Evolutionary conservation across 1,284 basidiomycete genomes (phyloP).

Genomic region (Inonotus obliquus): DNA sequence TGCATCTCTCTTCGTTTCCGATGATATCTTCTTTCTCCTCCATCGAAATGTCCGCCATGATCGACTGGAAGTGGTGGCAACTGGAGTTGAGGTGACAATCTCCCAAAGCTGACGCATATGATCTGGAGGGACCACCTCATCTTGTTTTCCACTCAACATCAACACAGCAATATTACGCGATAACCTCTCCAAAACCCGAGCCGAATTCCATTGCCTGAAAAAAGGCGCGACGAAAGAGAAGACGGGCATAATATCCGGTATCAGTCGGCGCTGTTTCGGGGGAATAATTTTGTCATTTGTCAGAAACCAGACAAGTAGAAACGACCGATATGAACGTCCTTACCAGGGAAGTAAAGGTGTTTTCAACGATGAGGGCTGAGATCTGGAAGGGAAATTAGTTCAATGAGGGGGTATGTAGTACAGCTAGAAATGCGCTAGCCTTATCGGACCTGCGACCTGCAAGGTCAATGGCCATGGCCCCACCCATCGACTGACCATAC

Average conservation of each 20-base stretch:
- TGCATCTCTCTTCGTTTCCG: background rate
- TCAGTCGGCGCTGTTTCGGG: slow-evolving; percentile 29
- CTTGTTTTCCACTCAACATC: slow-evolving; percentile 24
- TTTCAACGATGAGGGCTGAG: slow-evolving; percentile 44
- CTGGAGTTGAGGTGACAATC: slow-evolving; percentile 14
- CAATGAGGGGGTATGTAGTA: background rate
- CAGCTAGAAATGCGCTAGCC: slow-evolving; percentile 6
- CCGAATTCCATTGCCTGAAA: slow-evolving; percentile 44
- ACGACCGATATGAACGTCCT: background rate
- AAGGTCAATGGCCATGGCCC: slow-evolving; percentile 50
- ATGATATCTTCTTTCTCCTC: background rate
- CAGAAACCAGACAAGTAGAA: no score
- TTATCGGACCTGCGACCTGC: slow-evolving; percentile 40
- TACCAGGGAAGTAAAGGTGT: slow-evolving; percentile 44
- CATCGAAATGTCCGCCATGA: background rate
- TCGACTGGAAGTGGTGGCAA: background rate
- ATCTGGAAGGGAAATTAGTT: slow-evolving; percentile 15
- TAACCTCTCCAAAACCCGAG: slow-evolving; percentile 19
- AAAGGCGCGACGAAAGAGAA: slow-evolving; percentile 40
- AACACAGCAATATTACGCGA: slow-evolving; percentile 8
- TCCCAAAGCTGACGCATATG: slow-evolving; percentile 49
- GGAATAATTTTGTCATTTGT: background rate
- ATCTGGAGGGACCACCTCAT: slow-evolving; percentile 48
- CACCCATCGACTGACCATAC: slow-evolving; percentile 59
- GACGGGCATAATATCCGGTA: slow-evolving; percentile 45